Base-by-base conservation (phyloP, 139 green algal genomes). In the Coelastrella sp. region DNA sequence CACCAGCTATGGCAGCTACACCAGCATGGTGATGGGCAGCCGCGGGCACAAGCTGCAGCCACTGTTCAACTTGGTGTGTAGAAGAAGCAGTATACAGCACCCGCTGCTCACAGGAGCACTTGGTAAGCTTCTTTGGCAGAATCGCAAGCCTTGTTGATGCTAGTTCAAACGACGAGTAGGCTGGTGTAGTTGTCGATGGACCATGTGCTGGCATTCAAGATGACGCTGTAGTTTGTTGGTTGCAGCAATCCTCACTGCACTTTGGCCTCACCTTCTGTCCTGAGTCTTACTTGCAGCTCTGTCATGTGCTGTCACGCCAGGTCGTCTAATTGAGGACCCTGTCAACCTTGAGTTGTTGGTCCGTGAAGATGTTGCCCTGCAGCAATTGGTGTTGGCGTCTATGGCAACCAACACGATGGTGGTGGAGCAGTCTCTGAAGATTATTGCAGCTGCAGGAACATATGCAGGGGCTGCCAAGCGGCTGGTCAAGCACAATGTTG, bases 41-140 rank as follows among this genome's bases (percentile, higher is more conserved):
- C 78, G 87, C 16, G 59, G 22, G 13, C 92, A 98, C 90, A 96
- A 96, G 91, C 94, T 98, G 84, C 87, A 92, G 16, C 93, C 93
- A 22, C 96, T 99, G 81, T 99, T 98, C 91, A 86, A 80, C 19
- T 93, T 99, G 78, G 95, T 98, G 74, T 98, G 99, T 90, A 94
- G 97, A 5, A 95, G 96, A 71, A 96, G 85, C 91, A 94, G 90
- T 16, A 94, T 94, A 54, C 96, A 98, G 88, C 97, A 99, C 93
- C 96, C 97, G 3, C 91, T 99, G 23, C 92, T 99, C 57, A 95
- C 96, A 64, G 95, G 96, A 13, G 96, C 97, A 6, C 92, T 99
- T 16, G 54, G 86, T 90, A 73, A 90, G 86, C 59, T 4, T 10
- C 57, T 20, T 2, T 16, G 22, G 6, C 7, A 80, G 7, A 59